Evolutionary conservation across 106 monocot species (phyloP).

Genomic region (Dioscorea alata): DNA sequence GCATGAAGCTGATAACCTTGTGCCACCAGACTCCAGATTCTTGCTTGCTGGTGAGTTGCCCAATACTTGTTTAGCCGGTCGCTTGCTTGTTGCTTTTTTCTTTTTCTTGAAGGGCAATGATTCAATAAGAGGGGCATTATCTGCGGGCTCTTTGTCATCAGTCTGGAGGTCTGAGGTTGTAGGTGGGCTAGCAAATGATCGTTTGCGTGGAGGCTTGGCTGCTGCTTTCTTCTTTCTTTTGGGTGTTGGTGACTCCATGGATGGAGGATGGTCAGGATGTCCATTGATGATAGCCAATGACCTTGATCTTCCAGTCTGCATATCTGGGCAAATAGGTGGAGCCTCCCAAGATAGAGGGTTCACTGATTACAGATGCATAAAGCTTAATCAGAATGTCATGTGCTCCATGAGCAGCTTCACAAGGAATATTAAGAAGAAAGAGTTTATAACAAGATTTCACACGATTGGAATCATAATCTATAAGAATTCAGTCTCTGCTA

Average conservation of each 20-base stretch:
- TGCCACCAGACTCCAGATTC: too few species aligned
- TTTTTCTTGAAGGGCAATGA: neutral
- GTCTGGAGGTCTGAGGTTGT: too few species aligned
- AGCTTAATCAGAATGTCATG: neutral
- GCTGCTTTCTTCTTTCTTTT: neutral
- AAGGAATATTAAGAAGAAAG: neutral
- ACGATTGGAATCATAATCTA: too few species aligned
- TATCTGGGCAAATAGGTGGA: neutral
- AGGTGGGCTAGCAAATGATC: neutral
- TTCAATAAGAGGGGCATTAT: neutral
- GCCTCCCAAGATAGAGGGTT: conserved; percentile 24
- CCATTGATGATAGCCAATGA: neutral
- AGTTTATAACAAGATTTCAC: neutral
- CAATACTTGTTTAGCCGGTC: neutral
- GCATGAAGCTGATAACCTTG: too few species aligned
- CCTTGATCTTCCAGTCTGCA: neutral
- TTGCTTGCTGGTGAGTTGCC: neutral
- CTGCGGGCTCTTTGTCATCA: neutral
- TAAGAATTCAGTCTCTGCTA: too few species aligned
- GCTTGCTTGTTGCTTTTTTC: neutral
- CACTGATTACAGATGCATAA: conserved; percentile 20
- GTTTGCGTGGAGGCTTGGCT: neutral
- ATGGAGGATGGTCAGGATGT: neutral
- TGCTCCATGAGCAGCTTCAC: neutral
- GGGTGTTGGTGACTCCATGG: neutral